A percentile compares a stretch with the other conserved stretches of the same genome.
These are phyloP conservation scores for Tuber melanosporum DNA, from an alignment of 495 filamentous ascomycete genomes.

Conservation along the genomic window DNA sequence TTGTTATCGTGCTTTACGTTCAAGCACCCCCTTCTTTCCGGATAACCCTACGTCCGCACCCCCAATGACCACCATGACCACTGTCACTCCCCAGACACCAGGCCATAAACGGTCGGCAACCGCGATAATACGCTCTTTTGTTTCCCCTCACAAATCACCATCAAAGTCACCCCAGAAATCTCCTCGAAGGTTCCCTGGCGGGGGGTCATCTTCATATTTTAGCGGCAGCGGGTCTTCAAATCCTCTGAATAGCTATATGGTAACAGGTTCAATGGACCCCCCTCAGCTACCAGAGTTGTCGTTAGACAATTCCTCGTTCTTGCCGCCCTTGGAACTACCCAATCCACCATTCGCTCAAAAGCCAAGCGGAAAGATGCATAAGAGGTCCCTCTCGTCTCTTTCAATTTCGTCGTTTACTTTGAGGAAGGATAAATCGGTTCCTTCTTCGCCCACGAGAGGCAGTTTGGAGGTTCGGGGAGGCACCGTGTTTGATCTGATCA, in stretches of 20 bases:
- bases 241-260: constrained; percentile 40
- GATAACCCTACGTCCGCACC: constrained; percentile 19
- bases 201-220: neutral
- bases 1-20: constrained; percentile 17
- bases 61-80: constrained; percentile 24
- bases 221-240: constrained; percentile 20
- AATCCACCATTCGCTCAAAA: constrained; percentile 37
- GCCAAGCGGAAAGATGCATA: constrained; percentile 31
- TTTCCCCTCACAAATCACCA: constrained; percentile 37
- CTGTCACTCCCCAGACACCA: constrained; percentile 27
- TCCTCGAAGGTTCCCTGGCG: constrained; percentile 9
- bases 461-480: constrained; percentile 34
- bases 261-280: constrained; percentile 22
- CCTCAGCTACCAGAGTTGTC: constrained; percentile 34
- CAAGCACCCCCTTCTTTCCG: constrained; percentile 21
- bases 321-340: constrained; percentile 35
- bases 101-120: constrained; percentile 41
- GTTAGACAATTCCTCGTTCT: constrained; percentile 18
- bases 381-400: constrained; percentile 39
- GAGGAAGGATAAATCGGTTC: constrained; percentile 25
- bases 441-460: constrained; percentile 32
- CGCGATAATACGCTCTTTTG: constrained; percentile 40
- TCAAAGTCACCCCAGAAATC: constrained; percentile 32
- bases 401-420: constrained; percentile 40
- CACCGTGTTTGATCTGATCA: constrained; percentile 30